Percentiles rank a stretch among this genome's conserved stretches.
Conservation (phyloP, 305 asterid species). For the Fraxinus latifolia region DNA sequence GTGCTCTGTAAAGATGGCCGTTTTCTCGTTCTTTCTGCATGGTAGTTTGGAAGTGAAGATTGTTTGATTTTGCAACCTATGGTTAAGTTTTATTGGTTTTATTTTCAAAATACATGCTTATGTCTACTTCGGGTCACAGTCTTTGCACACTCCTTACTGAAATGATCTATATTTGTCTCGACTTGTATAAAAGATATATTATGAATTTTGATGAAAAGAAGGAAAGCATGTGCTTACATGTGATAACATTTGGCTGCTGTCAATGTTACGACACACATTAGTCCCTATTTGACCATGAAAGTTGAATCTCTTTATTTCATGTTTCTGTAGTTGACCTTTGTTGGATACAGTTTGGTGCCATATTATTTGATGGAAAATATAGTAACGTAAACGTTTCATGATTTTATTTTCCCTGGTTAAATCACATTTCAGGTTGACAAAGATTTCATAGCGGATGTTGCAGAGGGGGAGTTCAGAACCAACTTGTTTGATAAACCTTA, state of each 20-base stretch:
- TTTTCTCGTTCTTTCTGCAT: neutral
- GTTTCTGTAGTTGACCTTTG: neutral
- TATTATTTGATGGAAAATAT: neutral
- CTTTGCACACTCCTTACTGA: neutral
- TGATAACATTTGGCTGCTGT: neutral
- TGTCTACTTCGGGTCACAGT: neutral
- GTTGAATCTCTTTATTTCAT: neutral
- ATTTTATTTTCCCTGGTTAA: neutral
- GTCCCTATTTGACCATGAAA: neutral
- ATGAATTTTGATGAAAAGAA: neutral
- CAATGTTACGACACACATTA: neutral
- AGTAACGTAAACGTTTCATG: neutral
- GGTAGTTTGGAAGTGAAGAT: neutral
- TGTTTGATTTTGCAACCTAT: neutral
- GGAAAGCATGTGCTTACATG: neutral
- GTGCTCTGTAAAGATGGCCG: neutral
- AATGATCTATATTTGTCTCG: neutral
- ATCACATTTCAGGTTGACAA: conserved; percentile 51
- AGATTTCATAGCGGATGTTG: conserved; percentile 43
- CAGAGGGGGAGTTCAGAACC: conserved; percentile 49
- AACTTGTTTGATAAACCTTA: conserved; percentile 43
- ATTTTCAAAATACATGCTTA: neutral
- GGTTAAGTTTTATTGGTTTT: neutral
- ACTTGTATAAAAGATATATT: neutral
- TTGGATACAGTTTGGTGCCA: neutral